Percentiles rank a stretch among this genome's conserved stretches.
Conservation (phyloP, 202 grass and related monocot species). For the Bolboschoenoplectus hybrid region DNA sequence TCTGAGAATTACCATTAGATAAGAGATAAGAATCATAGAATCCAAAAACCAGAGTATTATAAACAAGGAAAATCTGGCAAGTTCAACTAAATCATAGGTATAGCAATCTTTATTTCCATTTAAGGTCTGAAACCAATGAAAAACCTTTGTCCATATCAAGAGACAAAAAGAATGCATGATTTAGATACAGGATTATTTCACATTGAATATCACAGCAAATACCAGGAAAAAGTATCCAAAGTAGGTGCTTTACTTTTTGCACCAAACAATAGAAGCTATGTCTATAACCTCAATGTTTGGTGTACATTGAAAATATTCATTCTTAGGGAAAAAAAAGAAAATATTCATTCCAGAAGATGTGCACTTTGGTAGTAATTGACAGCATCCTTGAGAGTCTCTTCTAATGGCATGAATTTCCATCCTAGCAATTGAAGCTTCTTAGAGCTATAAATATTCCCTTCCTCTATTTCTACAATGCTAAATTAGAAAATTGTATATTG, state of each 20-base stretch:
- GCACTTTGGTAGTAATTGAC: conserved; percentile 49
- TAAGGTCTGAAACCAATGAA: conserved; percentile 4
- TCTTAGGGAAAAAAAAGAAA: neutral
- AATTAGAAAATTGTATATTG: neutral
- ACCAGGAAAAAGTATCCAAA: neutral
- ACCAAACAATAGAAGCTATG: neutral
- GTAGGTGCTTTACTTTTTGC: neutral
- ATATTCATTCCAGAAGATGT: conserved; percentile 49
- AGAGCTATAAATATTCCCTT: conserved; percentile 38
- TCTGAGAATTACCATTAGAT: conserved; percentile 6
- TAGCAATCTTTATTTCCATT: conserved; percentile 4
- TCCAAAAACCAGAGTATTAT: neutral
- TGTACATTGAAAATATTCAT: conserved; percentile 25
- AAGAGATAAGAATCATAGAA: neutral
- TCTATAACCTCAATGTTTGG: neutral
- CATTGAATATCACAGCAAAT: neutral
- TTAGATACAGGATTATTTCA: neutral
- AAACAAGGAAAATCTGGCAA: neutral
- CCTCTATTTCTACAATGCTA: conserved; percentile 56
- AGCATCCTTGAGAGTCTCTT: conserved; percentile 53
- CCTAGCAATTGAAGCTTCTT: conserved; percentile 64
- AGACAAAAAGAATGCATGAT: neutral
- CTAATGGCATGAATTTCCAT: conserved; percentile 59
- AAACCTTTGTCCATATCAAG: neutral
- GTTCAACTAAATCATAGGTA: conserved; percentile 2